Percentiles rank a stretch among this genome's conserved stretches.
phyloP scores from a whole-genome alignment of 805 yeast species.

The Kuraishia hungarica region DNA sequence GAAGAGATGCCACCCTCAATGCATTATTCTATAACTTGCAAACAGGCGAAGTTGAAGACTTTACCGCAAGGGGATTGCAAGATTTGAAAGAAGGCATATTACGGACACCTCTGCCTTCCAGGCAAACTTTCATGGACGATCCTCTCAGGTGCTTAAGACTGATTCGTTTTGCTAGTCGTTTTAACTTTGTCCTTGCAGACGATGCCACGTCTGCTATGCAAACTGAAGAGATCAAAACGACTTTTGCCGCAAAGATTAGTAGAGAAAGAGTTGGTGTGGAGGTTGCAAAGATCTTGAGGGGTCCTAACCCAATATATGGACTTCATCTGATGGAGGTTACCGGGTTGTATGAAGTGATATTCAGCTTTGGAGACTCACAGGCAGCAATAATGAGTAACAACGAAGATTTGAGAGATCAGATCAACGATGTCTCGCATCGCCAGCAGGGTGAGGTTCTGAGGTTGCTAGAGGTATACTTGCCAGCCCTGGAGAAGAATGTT shows the following conservation, averaged over 20 bases:
- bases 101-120: slow-evolving; percentile 83
- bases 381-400: slow-evolving; percentile 13
- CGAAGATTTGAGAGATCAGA: slow-evolving; percentile 9
- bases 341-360: slow-evolving; percentile 49
- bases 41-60: slow-evolving; percentile 68
- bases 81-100: slow-evolving; percentile 67
- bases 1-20: slow-evolving; percentile 94
- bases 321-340: slow-evolving; percentile 48
- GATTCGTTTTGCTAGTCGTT: slow-evolving; percentile 78
- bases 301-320: slow-evolving; percentile 56
- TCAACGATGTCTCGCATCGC: slow-evolving; percentile 8
- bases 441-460: slow-evolving; percentile 1
- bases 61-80: slow-evolving; percentile 64
- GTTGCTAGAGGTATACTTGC: slow-evolving; percentile 3
- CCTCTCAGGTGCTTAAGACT: slow-evolving; percentile 85
- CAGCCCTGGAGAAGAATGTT: slow-evolving; percentile 12
- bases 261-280: slow-evolving; percentile 89
- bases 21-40: slow-evolving; percentile 83
- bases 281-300: slow-evolving; percentile 64
- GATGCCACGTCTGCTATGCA: slow-evolving; percentile 61
- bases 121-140: slow-evolving; percentile 84
- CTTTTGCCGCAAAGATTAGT: slow-evolving; percentile 68
- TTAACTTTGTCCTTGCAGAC: slow-evolving; percentile 55
- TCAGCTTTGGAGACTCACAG: slow-evolving; percentile 30
- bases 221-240: slow-evolving; percentile 42